A percentile compares a stretch with the other conserved stretches of the same genome.
Evolutionary conservation across 169 alveolate genomes (phyloP).

Genomic region (Plasmodium blacklocki): DNA sequence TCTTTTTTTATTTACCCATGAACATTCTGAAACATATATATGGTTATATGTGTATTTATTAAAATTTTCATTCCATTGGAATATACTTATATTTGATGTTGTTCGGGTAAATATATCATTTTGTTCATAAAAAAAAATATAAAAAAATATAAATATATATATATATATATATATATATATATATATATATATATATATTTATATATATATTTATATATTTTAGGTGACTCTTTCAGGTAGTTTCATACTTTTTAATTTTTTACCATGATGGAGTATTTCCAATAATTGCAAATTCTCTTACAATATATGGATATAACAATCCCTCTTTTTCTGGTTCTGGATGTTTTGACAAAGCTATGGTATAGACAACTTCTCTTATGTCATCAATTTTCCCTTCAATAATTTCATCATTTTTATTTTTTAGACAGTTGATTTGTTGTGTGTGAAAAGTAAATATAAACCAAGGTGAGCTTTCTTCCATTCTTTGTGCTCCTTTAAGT

Average conservation of each 20-base stretch:
- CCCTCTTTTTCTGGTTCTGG: conserved; percentile 84
- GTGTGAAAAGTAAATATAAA: conserved; percentile 90
- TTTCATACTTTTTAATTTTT: neutral
- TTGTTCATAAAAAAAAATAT: no score
- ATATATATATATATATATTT: no score
- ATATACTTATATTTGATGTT: no score
- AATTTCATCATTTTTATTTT: conserved; percentile 84
- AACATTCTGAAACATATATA: no score
- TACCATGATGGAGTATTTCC: conserved; percentile 89
- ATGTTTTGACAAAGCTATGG: conserved; percentile 90
- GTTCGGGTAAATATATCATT: no score
- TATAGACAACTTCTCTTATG: conserved; percentile 90
- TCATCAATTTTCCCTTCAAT: conserved; percentile 91
- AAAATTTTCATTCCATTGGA: no score
- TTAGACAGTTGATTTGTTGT: conserved; percentile 92
- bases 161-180: no score
- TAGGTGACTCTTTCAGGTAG: neutral
- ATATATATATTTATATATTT: no score
- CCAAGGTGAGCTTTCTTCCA: conserved; percentile 89
- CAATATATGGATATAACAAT: conserved; percentile 84
- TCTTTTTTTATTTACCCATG: no score
- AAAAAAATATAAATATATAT: no score
- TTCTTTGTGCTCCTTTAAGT: conserved; percentile 85
- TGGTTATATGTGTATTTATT: no score
- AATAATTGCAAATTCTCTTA: conserved; percentile 87